phyloP scores from a whole-genome alignment of 2,329 filamentous ascomycete genomes.

The Diaporthe humulicola region DNA sequence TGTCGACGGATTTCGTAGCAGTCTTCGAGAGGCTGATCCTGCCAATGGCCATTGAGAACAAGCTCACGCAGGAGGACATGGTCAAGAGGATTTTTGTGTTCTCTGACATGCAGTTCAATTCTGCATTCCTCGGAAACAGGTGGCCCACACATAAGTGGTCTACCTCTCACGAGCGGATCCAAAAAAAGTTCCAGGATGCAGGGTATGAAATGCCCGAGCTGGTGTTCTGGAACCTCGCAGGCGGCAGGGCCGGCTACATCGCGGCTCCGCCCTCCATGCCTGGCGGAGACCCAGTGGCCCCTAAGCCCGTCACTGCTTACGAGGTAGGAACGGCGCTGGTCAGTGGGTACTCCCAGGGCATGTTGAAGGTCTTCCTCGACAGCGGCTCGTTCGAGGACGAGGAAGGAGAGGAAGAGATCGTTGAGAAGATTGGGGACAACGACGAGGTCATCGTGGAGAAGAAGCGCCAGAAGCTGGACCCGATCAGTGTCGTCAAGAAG shows the following conservation, averaged over 20 bases:
- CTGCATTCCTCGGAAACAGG: constrained; percentile 45
- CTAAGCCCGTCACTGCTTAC: constrained; percentile 63
- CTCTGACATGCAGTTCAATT: constrained; percentile 72
- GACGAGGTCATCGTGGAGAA: constrained; percentile 43
- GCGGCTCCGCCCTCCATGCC: neutral
- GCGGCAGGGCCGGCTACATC: constrained; percentile 47
- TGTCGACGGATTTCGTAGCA: constrained; percentile 65
- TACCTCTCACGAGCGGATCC: constrained; percentile 64
- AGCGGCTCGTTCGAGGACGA: constrained; percentile 59
- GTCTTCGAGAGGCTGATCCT: constrained; percentile 69
- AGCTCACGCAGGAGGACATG: constrained; percentile 68
- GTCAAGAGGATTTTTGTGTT: constrained; percentile 73
- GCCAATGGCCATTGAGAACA: constrained; percentile 63
- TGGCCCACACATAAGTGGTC: constrained; percentile 49
- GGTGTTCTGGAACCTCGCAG: constrained; percentile 72
- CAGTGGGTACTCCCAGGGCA: constrained; percentile 69
- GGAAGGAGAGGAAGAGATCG: constrained; percentile 49
- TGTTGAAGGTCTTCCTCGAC: constrained; percentile 70
- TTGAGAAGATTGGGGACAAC: constrained; percentile 47
- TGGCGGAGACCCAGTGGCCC: constrained; percentile 49
- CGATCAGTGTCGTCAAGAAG: constrained; percentile 60
- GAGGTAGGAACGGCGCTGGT: constrained; percentile 62
- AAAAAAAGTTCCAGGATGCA: constrained; percentile 56
- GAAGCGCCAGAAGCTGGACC: constrained; percentile 59
- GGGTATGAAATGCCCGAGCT: constrained; percentile 71